These are phyloP conservation scores for Helotiales sp. DNA, from an alignment of 2,329 filamentous ascomycete genomes.

Conservation along the genomic window DNA sequence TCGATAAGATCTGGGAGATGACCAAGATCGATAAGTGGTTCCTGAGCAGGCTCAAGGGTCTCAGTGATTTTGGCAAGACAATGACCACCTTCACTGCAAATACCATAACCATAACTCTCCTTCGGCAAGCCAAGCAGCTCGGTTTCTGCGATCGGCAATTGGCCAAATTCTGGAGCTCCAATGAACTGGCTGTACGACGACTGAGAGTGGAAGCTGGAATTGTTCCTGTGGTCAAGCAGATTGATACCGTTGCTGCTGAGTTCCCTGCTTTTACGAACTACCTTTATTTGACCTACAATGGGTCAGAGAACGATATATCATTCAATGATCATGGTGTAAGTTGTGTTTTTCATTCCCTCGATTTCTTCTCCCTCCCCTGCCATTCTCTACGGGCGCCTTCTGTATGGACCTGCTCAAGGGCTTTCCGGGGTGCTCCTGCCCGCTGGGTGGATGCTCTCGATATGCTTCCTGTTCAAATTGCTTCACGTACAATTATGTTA, in stretches of 20 bases:
- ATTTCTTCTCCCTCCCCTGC: too few species aligned
- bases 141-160: conserved; percentile 94
- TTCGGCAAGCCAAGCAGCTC: conserved; percentile 86
- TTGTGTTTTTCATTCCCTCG: too few species aligned
- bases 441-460: too few species aligned
- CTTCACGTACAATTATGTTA: too few species aligned
- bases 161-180: conserved; percentile 91
- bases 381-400: too few species aligned
- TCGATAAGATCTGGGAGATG: conserved; percentile 97
- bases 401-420: too few species aligned
- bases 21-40: conserved; percentile 99
- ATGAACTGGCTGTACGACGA: conserved; percentile 85
- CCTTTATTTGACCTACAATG: conserved; percentile 94
- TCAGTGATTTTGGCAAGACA: conserved; percentile 83
- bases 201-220: conserved; percentile 84
- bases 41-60: conserved; percentile 82
- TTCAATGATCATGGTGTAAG: conserved; percentile 89
- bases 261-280: conserved; percentile 96
- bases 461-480: too few species aligned
- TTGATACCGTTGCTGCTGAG: conserved; percentile 96
- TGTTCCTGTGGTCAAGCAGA: conserved; percentile 91
- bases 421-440: too few species aligned
- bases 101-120: conserved; percentile 65
- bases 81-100: conserved; percentile 67
- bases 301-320: conserved; percentile 75